phyloP scores from a whole-genome alignment of 2,329 filamentous ascomycete genomes.

The Macrophomina phaseolina region DNA sequence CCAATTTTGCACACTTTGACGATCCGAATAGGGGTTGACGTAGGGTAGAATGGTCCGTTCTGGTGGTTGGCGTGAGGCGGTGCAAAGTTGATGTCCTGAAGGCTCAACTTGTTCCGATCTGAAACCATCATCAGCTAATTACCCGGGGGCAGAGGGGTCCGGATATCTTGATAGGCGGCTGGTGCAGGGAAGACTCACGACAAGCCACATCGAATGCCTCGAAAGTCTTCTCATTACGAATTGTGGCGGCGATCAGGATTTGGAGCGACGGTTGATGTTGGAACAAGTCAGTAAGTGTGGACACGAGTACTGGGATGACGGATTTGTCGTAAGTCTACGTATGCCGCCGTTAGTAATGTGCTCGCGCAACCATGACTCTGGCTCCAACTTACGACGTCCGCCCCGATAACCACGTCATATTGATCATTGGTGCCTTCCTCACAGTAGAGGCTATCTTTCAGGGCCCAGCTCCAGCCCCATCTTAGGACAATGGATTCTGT shows the following conservation, averaged over 20 bases:
- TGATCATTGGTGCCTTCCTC: conserved; percentile 42
- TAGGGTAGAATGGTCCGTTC: conserved; percentile 68
- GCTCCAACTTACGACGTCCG: conserved; percentile 65
- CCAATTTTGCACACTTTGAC: conserved; percentile 22
- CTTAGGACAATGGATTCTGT: conserved; percentile 58
- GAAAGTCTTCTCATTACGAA: conserved; percentile 74
- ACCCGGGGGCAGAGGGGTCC: neutral
- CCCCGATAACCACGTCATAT: conserved; percentile 72
- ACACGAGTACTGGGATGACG: conserved; percentile 67
- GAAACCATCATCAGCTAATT: conserved; percentile 39
- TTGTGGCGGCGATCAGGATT: conserved; percentile 71
- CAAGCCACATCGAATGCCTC: conserved; percentile 67
- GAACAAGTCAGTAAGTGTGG: conserved; percentile 68
- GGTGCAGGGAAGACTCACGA: conserved; percentile 44
- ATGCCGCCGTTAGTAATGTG: conserved; percentile 13
- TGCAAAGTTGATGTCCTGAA: conserved; percentile 41
- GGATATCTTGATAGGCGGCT: conserved; percentile 12
- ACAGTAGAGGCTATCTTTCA: conserved; percentile 30
- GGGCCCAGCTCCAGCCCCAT: conserved; percentile 65
- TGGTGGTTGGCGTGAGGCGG: conserved; percentile 50
- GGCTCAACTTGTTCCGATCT: conserved; percentile 42
- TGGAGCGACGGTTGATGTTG: conserved; percentile 60
- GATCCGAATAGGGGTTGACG: conserved; percentile 65
- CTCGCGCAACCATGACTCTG: conserved; percentile 13
- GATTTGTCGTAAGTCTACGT: conserved; percentile 70